These are phyloP conservation scores for Jimgerdemannia flammicorona DNA, from an alignment of 192 early-diverging fungal genomes.

Conservation along the genomic window DNA sequence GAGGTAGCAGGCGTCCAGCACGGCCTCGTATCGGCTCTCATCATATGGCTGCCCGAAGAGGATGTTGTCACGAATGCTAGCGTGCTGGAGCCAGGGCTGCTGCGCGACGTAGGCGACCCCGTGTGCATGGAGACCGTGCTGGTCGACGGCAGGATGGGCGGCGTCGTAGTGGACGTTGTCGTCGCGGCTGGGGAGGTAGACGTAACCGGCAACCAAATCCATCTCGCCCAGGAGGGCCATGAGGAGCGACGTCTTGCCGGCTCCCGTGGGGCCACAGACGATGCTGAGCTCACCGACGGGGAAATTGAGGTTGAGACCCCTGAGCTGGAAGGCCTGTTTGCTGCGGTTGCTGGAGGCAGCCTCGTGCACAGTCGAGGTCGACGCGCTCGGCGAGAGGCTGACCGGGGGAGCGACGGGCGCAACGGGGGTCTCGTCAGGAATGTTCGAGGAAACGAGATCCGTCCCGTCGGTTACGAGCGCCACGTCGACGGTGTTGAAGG, in stretches of 20 bases:
- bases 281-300: constrained; percentile 46
- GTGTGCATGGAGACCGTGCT: constrained; percentile 12
- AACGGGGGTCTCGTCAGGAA: background rate
- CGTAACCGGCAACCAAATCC: constrained; percentile 30
- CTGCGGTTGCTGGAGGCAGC: background rate
- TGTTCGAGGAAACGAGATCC: background rate
- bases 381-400: background rate
- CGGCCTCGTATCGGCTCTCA: constrained; percentile 53
- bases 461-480: constrained; percentile 3
- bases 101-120: constrained; percentile 47
- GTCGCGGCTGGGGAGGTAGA: constrained; percentile 19
- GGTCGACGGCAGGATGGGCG: constrained; percentile 9
- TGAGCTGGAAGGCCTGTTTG: constrained; percentile 6
- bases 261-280: constrained; percentile 67
- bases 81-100: constrained; percentile 56
- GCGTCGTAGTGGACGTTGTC: constrained; percentile 12
- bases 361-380: background rate
- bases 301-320: constrained; percentile 43
- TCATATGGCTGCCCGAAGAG: constrained; percentile 65
- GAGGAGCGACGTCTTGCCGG: constrained; percentile 57
- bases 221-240: constrained; percentile 55
- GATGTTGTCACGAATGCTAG: constrained; percentile 69
- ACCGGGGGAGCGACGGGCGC: no score
- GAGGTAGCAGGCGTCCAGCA: constrained; percentile 67
- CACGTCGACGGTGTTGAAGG: background rate